These are phyloP conservation scores for Podaxis sp. DNA, from an alignment of 768 basidiomycete genomes.

Conservation along the genomic window DNA sequence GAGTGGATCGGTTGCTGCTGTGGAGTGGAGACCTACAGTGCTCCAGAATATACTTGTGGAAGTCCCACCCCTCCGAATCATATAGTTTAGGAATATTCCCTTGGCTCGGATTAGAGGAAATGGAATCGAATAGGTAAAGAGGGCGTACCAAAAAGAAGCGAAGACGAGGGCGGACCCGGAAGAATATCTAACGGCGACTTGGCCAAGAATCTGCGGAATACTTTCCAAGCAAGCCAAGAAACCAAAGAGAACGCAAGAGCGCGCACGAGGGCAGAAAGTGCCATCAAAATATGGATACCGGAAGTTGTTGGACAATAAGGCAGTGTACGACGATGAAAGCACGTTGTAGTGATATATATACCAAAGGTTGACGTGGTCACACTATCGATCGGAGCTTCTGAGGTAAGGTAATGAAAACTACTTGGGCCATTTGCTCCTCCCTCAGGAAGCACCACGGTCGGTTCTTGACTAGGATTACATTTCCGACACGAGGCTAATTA, in stretches of 20 bases:
- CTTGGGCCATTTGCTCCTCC: background rate
- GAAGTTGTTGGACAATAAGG: background rate
- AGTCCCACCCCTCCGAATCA: slow-evolving; percentile 33
- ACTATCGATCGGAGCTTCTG: slow-evolving; percentile 1
- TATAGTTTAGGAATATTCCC: slow-evolving; percentile 35
- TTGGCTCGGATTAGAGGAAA: slow-evolving; percentile 9
- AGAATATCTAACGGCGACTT: slow-evolving; percentile 30
- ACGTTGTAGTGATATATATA: slow-evolving; percentile 1
- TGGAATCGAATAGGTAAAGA: too few relatives aligned
- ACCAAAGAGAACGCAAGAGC: background rate
- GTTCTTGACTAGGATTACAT: slow-evolving; percentile 4
- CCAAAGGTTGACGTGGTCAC: background rate
- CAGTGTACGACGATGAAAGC: background rate
- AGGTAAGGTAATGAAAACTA: background rate
- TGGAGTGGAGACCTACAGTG: slow-evolving; percentile 24
- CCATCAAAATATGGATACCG: background rate
- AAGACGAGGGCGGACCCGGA: slow-evolving; percentile 34
- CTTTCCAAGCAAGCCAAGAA: slow-evolving; percentile 15
- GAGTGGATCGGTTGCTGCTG: background rate
- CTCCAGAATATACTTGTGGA: slow-evolving; percentile 30
- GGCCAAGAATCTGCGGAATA: slow-evolving; percentile 12
- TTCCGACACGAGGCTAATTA: background rate
- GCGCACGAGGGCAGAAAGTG: background rate
- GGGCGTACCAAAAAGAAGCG: slow-evolving; percentile 31
- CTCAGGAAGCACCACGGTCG: slow-evolving; percentile 12